Conservation (phyloP, 2,329 filamentous ascomycete genomes). For the Fusarium armeniacum region DNA sequence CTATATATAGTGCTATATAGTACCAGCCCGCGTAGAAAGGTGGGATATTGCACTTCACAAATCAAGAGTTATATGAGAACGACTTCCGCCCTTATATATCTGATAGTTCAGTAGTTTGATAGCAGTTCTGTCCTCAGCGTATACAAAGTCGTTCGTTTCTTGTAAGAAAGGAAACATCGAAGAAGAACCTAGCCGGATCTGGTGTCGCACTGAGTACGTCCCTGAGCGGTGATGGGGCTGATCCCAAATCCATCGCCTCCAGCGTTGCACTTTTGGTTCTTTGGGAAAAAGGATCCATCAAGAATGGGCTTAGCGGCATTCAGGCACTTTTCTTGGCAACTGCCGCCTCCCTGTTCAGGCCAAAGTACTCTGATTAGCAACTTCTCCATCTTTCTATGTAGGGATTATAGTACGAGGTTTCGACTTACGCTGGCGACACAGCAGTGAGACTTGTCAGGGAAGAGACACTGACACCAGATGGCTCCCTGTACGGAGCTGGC, state of each 20-base stretch:
- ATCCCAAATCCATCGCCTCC: not conserved
- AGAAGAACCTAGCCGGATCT: not conserved
- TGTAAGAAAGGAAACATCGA: not conserved
- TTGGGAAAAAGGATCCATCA: not conserved
- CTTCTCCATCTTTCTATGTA: fast-evolving
- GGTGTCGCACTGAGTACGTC: not conserved
- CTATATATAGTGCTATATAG: not conserved
- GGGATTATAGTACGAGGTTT: too few species aligned
- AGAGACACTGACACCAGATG: not conserved
- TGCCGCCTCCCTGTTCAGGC: not conserved
- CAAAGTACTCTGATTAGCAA: not conserved
- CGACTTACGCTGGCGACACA: not conserved
- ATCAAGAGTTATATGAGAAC: not conserved
- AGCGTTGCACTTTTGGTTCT: not conserved
- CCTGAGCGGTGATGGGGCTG: not conserved
- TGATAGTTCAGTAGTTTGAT: not conserved
- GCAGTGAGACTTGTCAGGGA: not conserved
- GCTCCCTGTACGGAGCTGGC: not conserved
- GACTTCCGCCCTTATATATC: fast-evolving
- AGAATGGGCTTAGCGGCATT: not conserved
- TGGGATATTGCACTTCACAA: not conserved
- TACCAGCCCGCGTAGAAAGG: not conserved
- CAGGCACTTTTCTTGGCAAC: not conserved
- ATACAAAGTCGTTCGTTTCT: too few species aligned
- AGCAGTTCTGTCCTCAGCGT: too few species aligned